Percentiles rank a stretch among this genome's conserved stretches.
These are phyloP conservation scores for Zygosaccharomyces bisporus DNA, from an alignment of 805 yeast species.

Conservation along the genomic window DNA sequence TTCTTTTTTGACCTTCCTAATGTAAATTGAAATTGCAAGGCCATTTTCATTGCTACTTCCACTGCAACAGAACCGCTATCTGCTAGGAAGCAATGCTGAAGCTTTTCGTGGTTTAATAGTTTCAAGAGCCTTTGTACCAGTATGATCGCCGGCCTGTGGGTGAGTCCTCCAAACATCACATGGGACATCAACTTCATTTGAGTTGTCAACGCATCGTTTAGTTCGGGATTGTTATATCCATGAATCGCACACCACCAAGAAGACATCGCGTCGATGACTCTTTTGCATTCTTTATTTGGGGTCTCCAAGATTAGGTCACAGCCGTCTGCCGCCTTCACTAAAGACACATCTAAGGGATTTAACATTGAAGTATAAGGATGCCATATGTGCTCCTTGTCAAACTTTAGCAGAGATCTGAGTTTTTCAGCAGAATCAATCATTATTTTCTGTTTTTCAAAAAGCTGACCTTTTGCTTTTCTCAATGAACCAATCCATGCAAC, in stretches of 20 bases:
- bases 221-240: constrained; percentile 31
- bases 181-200: constrained; percentile 35
- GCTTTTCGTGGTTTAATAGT: constrained; percentile 28
- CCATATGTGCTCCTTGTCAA: constrained; percentile 32
- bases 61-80: constrained; percentile 37
- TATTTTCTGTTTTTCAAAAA: no score
- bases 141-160: constrained; percentile 33
- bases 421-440: constrained; percentile 6
- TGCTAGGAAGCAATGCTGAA: constrained; percentile 24
- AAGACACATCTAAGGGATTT: constrained; percentile 26
- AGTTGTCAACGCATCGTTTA: constrained; percentile 32
- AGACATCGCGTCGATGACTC: constrained; percentile 33
- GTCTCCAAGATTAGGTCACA: constrained; percentile 21
- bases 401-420: constrained; percentile 14
- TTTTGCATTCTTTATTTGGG: constrained; percentile 13
- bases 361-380: constrained; percentile 34
- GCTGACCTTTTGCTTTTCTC: background rate
- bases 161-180: constrained; percentile 31
- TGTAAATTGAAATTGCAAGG: constrained; percentile 33
- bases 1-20: constrained; percentile 25
- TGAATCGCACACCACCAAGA: constrained; percentile 37
- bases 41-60: constrained; percentile 40
- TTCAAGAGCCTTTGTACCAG: constrained; percentile 32
- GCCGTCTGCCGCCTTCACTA: constrained; percentile 26
- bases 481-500: background rate